A percentile compares a stretch with the other conserved stretches of the same genome.
These are phyloP conservation scores for Takakia lepidozioides DNA, from an alignment of 225 moss, liverwort and hornwort genomes.

Conservation along the genomic window DNA sequence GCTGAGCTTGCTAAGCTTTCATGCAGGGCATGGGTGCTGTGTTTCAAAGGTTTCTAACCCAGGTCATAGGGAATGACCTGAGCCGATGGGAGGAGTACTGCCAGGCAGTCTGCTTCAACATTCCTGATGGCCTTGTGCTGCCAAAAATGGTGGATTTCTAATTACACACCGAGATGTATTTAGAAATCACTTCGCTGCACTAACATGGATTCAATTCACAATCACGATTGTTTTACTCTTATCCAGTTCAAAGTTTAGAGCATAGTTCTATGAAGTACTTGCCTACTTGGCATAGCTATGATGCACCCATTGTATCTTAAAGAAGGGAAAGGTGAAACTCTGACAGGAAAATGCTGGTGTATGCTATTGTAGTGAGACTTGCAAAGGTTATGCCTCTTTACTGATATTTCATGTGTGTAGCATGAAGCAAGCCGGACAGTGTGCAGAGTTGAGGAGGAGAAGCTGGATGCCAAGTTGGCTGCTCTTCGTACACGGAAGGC, in stretches of 20 bases:
- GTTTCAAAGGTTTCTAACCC: conserved; percentile 42
- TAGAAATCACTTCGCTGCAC: too few species aligned
- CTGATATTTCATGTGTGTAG: conserved; percentile 8
- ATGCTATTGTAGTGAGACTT: not conserved
- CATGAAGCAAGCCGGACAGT: conserved; percentile 6
- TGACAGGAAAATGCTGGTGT: not conserved
- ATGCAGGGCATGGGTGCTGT: conserved; percentile 41
- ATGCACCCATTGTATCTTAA: too few species aligned
- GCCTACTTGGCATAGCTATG: too few species aligned
- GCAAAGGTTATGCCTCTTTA: too few species aligned
- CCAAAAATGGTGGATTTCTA: conserved; percentile 43
- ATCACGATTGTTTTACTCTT: too few species aligned
- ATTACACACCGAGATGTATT: too few species aligned
- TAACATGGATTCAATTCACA: too few species aligned
- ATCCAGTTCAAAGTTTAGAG: too few species aligned
- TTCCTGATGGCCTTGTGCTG: conserved; percentile 32
- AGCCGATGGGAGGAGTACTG: conserved; percentile 37
- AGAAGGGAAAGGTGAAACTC: not conserved
- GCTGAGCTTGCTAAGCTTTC: not conserved
- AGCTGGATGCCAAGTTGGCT: conserved; percentile 31
- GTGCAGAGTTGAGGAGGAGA: conserved; percentile 25
- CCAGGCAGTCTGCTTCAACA: conserved; percentile 30
- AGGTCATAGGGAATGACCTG: conserved; percentile 38
- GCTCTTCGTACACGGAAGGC: conserved; percentile 38
- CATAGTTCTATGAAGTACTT: too few species aligned